phyloP scores from a whole-genome alignment of 331 rosid genomes.

The Quercus lobata region DNA sequence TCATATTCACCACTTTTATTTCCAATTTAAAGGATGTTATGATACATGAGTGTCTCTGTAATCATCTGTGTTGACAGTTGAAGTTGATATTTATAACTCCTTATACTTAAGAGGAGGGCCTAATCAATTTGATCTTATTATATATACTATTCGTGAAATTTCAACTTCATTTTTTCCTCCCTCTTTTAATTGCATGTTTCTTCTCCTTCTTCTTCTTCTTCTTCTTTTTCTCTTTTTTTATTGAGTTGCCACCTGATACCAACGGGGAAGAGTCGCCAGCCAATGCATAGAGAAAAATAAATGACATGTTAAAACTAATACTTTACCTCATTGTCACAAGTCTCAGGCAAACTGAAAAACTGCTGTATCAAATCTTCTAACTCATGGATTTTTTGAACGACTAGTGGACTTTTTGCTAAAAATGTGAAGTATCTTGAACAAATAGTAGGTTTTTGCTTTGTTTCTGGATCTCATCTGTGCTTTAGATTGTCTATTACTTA shows the following conservation, averaged over 20 bases:
- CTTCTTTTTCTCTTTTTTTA: no score
- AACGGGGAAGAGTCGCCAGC: no score
- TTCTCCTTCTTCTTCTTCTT: neutral
- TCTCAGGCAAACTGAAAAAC: neutral
- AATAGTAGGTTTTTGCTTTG: neutral
- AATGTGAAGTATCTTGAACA: neutral
- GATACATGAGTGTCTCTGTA: neutral
- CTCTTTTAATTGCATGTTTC: neutral
- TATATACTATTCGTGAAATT: no score
- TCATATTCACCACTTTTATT: neutral
- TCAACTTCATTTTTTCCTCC: neutral
- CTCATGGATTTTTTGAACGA: neutral
- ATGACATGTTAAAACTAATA: neutral
- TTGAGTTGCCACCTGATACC: no score
- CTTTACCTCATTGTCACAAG: neutral
- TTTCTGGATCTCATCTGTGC: no score
- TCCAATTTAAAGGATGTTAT: neutral
- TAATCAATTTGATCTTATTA: neutral
- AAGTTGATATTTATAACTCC: neutral
- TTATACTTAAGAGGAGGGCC: neutral
- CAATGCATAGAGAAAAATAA: neutral
- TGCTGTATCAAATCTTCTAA: neutral
- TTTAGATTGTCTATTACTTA: neutral
- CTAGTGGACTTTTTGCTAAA: neutral
- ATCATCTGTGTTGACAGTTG: neutral